Conservation (phyloP, 257 asterid genomes). For the Linaria vulgaris region DNA sequence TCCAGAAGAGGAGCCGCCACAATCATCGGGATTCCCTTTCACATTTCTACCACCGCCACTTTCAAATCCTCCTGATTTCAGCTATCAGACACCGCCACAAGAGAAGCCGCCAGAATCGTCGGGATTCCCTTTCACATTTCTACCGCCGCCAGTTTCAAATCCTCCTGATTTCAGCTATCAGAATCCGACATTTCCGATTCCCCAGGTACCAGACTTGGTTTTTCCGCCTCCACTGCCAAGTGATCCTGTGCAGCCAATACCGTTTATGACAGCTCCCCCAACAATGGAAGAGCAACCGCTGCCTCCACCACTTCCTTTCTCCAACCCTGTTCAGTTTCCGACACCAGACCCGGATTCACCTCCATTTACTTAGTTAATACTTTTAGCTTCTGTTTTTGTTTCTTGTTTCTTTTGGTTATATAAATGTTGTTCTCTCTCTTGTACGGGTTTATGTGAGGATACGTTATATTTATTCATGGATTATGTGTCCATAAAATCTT, state of each 20-base stretch:
- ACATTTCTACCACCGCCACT: slow-evolving; percentile 27
- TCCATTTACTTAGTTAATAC: slow-evolving; percentile 27
- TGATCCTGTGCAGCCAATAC: slow-evolving; percentile 22
- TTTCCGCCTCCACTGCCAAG: slow-evolving; percentile 22
- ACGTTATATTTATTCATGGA: no score
- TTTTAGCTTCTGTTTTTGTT: neutral
- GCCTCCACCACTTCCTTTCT: slow-evolving; percentile 22
- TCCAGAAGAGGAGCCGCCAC: no score
- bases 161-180: slow-evolving; percentile 8
- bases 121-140: no score
- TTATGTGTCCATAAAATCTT: no score
- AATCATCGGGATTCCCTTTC: no score
- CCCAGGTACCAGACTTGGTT: slow-evolving; percentile 16
- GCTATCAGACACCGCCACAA: slow-evolving; percentile 29
- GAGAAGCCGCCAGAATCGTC: no score
- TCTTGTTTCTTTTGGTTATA: neutral
- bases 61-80: slow-evolving; percentile 6
- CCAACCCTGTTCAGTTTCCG: slow-evolving; percentile 22
- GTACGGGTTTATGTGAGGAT: no score
- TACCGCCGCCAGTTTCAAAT: slow-evolving; percentile 29
- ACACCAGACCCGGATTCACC: slow-evolving; percentile 39
- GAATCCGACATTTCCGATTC: slow-evolving; percentile 17
- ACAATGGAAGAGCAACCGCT: slow-evolving; percentile 20
- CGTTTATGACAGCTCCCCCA: slow-evolving; percentile 23
- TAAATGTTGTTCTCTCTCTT: neutral